These are phyloP conservation scores for Anisogramma anomala DNA, from an alignment of 2,329 filamentous ascomycete species.

Conservation along the genomic window DNA sequence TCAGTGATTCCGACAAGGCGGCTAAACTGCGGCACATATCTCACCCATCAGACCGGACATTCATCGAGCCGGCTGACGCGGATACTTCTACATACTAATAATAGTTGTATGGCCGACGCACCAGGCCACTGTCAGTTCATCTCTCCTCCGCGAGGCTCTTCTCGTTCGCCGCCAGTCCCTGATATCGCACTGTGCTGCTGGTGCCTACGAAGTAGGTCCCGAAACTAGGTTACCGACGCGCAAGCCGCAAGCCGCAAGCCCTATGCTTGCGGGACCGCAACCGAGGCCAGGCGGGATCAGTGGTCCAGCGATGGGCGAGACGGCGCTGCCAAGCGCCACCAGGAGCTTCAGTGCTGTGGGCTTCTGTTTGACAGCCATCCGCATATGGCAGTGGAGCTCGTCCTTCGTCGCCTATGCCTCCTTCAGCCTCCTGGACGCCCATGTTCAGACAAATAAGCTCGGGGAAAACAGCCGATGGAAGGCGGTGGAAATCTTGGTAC, in stretches of 20 bases:
- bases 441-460: conserved; percentile 7
- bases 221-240: too few species aligned
- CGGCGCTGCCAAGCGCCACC: neutral
- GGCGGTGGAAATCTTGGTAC: conserved; percentile 12
- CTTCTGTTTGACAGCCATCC: conserved; percentile 13
- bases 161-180: too few species aligned
- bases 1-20: too few species aligned
- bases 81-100: too few species aligned
- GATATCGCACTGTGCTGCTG: too few species aligned
- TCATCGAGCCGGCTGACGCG: too few species aligned
- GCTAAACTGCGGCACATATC: too few species aligned
- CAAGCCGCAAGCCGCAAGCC: neutral
- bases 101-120: too few species aligned
- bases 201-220: too few species aligned
- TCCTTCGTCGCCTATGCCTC: conserved; percentile 22
- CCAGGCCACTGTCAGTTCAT: too few species aligned
- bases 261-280: neutral
- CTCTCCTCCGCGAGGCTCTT: too few species aligned
- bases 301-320: conserved; percentile 14
- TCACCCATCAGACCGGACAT: too few species aligned
- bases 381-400: conserved; percentile 17
- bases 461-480: conserved; percentile 9
- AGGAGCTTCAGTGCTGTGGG: conserved; percentile 13
- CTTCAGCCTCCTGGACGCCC: conserved; percentile 9
- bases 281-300: neutral